Evolutionary conservation across 2,329 filamentous ascomycete genomes (phyloP).

Genomic region (Onygenales sp.): DNA sequence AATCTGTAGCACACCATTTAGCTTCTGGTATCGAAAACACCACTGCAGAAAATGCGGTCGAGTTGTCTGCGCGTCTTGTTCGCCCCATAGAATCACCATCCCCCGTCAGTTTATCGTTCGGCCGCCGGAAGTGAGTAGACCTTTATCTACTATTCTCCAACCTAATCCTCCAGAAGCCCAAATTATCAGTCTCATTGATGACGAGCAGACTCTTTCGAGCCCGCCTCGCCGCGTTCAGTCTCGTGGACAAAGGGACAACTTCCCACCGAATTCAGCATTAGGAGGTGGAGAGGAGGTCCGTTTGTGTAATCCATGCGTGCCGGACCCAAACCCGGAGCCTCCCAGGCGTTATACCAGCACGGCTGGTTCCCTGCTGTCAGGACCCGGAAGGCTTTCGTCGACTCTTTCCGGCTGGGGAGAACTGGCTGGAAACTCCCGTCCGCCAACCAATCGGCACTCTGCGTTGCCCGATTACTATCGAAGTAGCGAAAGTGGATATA

Average conservation of each 20-base stretch:
- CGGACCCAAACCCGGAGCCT: conserved; percentile 55
- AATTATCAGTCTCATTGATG: conserved; percentile 39
- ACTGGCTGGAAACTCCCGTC: neutral
- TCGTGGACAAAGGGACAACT: conserved; percentile 16
- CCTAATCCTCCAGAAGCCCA: conserved; percentile 34
- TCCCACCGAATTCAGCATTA: conserved; percentile 38
- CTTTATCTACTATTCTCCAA: conserved; percentile 33
- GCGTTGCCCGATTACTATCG: neutral
- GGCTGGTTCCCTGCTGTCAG: neutral
- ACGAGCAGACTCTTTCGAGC: conserved; percentile 15
- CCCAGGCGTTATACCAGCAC: conserved; percentile 27
- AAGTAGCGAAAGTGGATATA: neutral
- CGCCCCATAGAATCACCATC: conserved; percentile 89
- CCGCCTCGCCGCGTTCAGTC: neutral
- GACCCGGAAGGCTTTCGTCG: neutral
- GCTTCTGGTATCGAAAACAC: conserved; percentile 79
- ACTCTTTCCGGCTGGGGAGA: neutral
- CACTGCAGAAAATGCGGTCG: conserved; percentile 95
- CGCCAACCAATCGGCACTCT: neutral
- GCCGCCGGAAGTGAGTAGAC: conserved; percentile 47
- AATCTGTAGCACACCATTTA: conserved; percentile 72
- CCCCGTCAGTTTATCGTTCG: conserved; percentile 87
- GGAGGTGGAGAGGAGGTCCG: conserved; percentile 60
- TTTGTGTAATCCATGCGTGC: conserved; percentile 64
- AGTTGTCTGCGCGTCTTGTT: conserved; percentile 83